phyloP scores from a whole-genome alignment of 2,329 filamentous ascomycete species.

The Penicillium janthinellum region DNA sequence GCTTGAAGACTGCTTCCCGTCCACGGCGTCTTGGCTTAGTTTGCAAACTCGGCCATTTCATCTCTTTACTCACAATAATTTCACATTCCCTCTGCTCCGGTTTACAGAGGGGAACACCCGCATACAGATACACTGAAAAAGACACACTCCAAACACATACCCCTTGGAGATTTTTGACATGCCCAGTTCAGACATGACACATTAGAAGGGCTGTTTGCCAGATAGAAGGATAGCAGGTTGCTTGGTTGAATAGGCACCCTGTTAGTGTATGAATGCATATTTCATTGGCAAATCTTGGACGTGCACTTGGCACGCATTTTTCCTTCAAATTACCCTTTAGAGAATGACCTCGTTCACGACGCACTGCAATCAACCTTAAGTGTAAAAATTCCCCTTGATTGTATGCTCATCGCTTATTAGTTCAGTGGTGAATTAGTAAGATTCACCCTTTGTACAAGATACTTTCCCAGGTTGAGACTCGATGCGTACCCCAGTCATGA shows the following conservation, averaged over 20 bases:
- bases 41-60: neutral
- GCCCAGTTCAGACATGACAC: neutral
- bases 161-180: neutral
- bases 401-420: too few relatives aligned
- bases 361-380: neutral
- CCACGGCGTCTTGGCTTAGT: too few relatives aligned
- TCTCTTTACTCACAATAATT: neutral
- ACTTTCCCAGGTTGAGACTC: too few relatives aligned
- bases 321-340: neutral
- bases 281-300: neutral
- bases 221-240: slow-evolving; percentile 3
- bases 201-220: neutral
- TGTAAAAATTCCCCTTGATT: neutral
- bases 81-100: neutral
- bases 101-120: neutral
- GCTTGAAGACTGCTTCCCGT: too few relatives aligned
- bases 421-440: too few relatives aligned
- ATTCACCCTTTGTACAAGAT: too few relatives aligned
- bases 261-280: slow-evolving; percentile 6
- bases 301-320: neutral
- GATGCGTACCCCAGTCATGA: too few relatives aligned
- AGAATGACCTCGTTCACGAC: neutral
- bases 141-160: neutral
- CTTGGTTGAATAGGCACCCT: neutral
- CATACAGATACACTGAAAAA: neutral